Conservation (phyloP, 257 asterid species). For the Petrea volubilis region DNA sequence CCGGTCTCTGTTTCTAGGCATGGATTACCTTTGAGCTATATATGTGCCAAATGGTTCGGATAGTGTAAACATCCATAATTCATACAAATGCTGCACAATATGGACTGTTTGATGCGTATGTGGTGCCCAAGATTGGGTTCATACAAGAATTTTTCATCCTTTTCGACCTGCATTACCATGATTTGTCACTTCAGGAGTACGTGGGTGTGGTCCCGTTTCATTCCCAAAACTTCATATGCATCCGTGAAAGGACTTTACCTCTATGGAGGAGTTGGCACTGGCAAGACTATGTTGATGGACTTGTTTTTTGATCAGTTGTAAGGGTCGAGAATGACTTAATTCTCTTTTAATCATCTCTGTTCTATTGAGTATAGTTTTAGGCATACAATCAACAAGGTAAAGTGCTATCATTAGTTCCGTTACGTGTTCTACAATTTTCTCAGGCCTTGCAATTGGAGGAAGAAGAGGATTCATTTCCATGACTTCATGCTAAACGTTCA, state of each 20-base stretch:
- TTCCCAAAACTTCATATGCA: constrained; percentile 64
- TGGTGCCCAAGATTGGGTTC: too few species aligned
- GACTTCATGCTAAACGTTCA: constrained; percentile 94
- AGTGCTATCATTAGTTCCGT: not conserved
- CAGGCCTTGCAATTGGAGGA: constrained; percentile 92
- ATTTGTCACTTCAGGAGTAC: constrained; percentile 56
- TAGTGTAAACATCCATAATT: too few species aligned
- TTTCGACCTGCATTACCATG: not conserved
- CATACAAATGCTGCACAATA: too few species aligned
- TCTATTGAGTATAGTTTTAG: not conserved
- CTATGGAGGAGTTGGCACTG: constrained; percentile 97
- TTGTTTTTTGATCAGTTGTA: constrained; percentile 74
- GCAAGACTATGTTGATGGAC: constrained; percentile 98
- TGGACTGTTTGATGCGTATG: too few species aligned
- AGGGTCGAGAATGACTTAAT: constrained; percentile 29
- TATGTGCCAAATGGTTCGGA: not conserved
- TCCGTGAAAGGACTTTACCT: constrained; percentile 95
- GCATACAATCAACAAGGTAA: not conserved
- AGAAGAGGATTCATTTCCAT: constrained; percentile 93
- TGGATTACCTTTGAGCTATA: too few species aligned
- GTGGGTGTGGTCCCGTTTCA: constrained; percentile 94
- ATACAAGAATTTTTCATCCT: too few species aligned
- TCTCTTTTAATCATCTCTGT: not conserved
- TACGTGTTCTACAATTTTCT: not conserved
- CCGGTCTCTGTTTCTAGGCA: not conserved